Evolutionary conservation across 805 yeast genomes (phyloP).

Genomic region (Metschnikowia kunwiensis): DNA sequence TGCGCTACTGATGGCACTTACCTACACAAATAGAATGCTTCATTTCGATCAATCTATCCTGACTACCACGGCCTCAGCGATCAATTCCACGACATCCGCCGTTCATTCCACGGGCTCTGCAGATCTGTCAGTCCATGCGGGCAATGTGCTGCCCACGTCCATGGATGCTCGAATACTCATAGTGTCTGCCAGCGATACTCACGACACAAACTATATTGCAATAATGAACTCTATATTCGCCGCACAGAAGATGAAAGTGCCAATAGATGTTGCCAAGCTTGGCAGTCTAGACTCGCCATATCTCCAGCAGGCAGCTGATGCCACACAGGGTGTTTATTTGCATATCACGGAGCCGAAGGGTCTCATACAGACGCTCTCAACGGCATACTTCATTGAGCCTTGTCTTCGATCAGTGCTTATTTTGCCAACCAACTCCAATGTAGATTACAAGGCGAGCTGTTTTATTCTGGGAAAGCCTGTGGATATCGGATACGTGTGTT

Average conservation of each 20-base stretch:
- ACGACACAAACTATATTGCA: conserved; percentile 75
- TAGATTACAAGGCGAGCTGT: conserved; percentile 94
- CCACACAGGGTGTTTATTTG: conserved; percentile 87
- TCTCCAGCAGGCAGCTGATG: conserved; percentile 92
- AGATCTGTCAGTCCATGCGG: conserved; percentile 12
- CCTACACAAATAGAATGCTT: conserved; percentile 70
- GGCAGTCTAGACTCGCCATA: conserved; percentile 65
- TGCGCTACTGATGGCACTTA: conserved; percentile 76
- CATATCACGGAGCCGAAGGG: conserved; percentile 68
- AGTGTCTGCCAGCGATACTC: conserved; percentile 72
- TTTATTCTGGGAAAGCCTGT: conserved; percentile 86
- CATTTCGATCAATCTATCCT: conserved; percentile 46
- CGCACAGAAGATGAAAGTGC: conserved; percentile 86
- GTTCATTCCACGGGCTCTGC: conserved; percentile 14
- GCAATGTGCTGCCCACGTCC: conserved; percentile 18
- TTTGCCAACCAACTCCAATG: conserved; percentile 77
- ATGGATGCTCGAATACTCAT: conserved; percentile 42
- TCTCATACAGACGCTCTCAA: conserved; percentile 71
- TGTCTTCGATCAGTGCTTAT: conserved; percentile 71
- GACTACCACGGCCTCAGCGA: conserved; percentile 44
- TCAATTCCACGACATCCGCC: conserved; percentile 35
- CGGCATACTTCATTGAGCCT: conserved; percentile 87
- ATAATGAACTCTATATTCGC: conserved; percentile 95
- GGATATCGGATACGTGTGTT: conserved; percentile 91
- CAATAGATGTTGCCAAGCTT: conserved; percentile 87